These are phyloP conservation scores for Odonthalia washingtoniensis DNA, from an alignment of 31 red algal genomes.

Conservation along the genomic window DNA sequence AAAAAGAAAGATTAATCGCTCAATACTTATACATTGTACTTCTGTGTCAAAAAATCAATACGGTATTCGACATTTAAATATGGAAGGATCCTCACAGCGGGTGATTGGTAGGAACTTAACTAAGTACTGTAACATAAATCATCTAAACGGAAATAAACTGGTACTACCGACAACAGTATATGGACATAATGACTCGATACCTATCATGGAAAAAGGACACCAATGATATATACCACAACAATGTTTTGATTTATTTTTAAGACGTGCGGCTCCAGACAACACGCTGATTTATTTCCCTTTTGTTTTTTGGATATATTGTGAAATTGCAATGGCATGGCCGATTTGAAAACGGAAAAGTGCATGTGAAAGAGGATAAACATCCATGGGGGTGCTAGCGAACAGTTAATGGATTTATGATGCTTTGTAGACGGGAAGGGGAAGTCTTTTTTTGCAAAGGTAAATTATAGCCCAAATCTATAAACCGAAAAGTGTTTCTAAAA, in stretches of 20 bases:
- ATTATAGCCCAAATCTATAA: neutral
- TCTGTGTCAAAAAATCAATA: neutral
- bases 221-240: neutral
- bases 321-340: too few species aligned
- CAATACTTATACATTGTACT: neutral
- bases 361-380: too few species aligned
- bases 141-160: conserved; percentile 6
- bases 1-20: neutral
- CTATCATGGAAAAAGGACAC: neutral
- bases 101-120: too few species aligned
- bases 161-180: neutral
- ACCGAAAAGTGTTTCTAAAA: neutral
- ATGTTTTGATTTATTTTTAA: neutral
- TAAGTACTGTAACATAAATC: too few species aligned
- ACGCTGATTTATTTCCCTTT: too few species aligned
- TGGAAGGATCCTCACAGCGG: neutral
- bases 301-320: too few species aligned
- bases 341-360: too few species aligned
- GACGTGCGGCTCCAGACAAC: neutral
- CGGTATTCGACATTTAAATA: conserved; percentile 11
- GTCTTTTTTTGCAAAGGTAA: too few species aligned
- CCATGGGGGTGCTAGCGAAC: too few species aligned
- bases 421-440: too few species aligned
- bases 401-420: too few species aligned
- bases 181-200: neutral